These are phyloP conservation scores for Aotearoamyces nothofagi DNA, from an alignment of 2,329 filamentous ascomycete species.

Conservation along the genomic window DNA sequence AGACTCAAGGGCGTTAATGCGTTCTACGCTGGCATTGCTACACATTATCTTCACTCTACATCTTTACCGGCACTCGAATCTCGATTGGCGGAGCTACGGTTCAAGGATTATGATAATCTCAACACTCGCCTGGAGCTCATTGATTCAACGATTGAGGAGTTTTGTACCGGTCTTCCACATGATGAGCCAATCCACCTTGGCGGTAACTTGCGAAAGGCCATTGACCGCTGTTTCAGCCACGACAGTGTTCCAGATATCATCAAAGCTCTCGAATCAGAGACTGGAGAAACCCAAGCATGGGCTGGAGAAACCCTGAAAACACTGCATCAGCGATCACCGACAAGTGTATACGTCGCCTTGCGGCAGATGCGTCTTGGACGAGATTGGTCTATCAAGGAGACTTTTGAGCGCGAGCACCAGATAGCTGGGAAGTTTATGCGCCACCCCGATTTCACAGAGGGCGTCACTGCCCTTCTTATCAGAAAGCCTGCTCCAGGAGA, in stretches of 20 bases:
- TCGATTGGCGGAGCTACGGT: conserved; percentile 77
- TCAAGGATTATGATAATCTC: conserved; percentile 59
- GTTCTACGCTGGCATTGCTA: conserved; percentile 84
- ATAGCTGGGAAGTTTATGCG: conserved; percentile 83
- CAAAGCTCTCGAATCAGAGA: conserved; percentile 26
- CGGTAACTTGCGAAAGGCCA: conserved; percentile 59
- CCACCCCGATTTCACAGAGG: conserved; percentile 81
- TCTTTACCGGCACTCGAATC: conserved; percentile 67
- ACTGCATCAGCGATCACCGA: conserved; percentile 68
- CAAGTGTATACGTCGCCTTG: conserved; percentile 70
- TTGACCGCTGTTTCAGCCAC: conserved; percentile 70
- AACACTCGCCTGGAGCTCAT: conserved; percentile 54
- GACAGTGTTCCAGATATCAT: conserved; percentile 57
- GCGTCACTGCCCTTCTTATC: conserved; percentile 70
- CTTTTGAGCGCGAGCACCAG: conserved; percentile 74
- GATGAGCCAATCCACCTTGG: conserved; percentile 51
- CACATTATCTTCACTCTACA: conserved; percentile 90
- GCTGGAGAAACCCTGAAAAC: conserved; percentile 63
- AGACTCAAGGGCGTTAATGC: conserved; percentile 68
- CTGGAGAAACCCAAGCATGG: conserved; percentile 48
- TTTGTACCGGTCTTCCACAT: conserved; percentile 68
- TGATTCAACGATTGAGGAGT: conserved; percentile 84
- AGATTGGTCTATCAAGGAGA: conserved; percentile 66
- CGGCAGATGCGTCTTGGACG: conserved; percentile 65
- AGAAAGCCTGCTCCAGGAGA: conserved; percentile 40